phyloP scores from a whole-genome alignment of 2,329 filamentous ascomycete species.

The Emmonsiellopsis sp. region DNA sequence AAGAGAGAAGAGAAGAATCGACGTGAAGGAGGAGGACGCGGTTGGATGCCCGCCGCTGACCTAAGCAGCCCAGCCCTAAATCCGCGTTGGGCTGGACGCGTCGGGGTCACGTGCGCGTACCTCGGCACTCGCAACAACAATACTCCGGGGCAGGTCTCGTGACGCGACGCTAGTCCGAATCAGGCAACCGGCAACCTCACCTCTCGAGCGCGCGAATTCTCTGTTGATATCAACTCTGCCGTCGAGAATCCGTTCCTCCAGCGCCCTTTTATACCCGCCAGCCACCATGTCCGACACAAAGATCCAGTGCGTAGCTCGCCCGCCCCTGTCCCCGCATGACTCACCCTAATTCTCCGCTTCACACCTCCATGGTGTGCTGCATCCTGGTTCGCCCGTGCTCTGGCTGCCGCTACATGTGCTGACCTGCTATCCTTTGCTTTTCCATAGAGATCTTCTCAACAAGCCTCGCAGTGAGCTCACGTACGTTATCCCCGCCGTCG shows the following conservation, averaged over 20 bases:
- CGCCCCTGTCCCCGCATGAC: constrained; percentile 11
- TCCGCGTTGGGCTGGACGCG: constrained; percentile 24
- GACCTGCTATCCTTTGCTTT: constrained; percentile 17
- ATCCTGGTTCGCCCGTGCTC: background rate
- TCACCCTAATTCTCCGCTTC: constrained; percentile 8
- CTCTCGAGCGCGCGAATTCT: background rate
- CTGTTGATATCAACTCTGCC: background rate
- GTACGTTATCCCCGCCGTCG: constrained; percentile 44
- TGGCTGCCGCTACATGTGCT: background rate
- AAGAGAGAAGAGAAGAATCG: constrained; percentile 5
- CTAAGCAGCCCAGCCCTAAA: constrained; percentile 1
- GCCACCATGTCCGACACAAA: constrained; percentile 54
- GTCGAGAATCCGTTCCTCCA: constrained; percentile 1
- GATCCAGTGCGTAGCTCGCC: constrained; percentile 52
- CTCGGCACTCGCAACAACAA: constrained; percentile 9
- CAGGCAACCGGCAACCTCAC: constrained; percentile 1
- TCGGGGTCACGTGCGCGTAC: constrained; percentile 25
- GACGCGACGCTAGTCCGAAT: constrained; percentile 4
- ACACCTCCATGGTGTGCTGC: constrained; percentile 11
- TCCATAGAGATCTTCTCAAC: constrained; percentile 67
- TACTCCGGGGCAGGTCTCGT: background rate
- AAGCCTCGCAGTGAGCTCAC: constrained; percentile 88
- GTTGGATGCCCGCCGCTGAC: background rate
- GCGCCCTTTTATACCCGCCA: constrained; percentile 18
- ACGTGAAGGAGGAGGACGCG: constrained; percentile 2